A percentile compares a stretch with the other conserved stretches of the same genome.
These are phyloP conservation scores for Annulohypoxylon bovei DNA, from an alignment of 495 filamentous ascomycete species.

Conservation along the genomic window DNA sequence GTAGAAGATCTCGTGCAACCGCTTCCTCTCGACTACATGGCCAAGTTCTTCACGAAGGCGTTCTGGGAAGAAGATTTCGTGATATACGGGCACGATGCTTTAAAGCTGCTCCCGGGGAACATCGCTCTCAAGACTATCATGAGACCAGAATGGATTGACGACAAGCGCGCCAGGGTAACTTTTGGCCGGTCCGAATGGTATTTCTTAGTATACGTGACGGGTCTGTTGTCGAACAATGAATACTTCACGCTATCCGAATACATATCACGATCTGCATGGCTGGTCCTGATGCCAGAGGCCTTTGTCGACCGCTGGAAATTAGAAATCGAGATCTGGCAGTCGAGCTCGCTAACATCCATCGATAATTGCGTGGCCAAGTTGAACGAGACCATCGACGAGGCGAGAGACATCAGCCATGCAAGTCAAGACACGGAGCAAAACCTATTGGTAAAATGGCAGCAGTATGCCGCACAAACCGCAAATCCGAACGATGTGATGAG, in stretches of 20 bases:
- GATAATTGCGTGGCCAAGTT: not conserved
- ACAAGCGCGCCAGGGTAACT: not conserved
- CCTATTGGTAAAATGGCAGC: not conserved
- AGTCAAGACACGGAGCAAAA: not conserved
- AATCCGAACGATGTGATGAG: no score
- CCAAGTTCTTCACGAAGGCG: slow-evolving; percentile 36
- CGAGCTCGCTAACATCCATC: not conserved
- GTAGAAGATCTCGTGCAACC: slow-evolving; percentile 9
- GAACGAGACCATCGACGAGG: not conserved
- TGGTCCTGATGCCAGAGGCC: not conserved
- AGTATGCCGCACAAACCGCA: not conserved
- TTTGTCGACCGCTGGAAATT: not conserved
- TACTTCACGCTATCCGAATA: not conserved
- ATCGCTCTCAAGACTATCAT: not conserved
- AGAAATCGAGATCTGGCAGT: not conserved
- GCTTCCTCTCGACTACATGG: slow-evolving; percentile 28
- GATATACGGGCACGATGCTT: slow-evolving; percentile 18
- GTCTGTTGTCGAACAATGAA: not conserved
- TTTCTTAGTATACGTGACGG: not conserved
- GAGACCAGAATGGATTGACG: not conserved
- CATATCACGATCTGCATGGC: not conserved
- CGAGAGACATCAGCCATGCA: not conserved
- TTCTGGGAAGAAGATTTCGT: slow-evolving; percentile 40
- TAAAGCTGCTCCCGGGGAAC: slow-evolving; percentile 22
- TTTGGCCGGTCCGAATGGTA: not conserved